Evolutionary conservation across 306 rosid species (phyloP), one percentile per base, ranked within the genome.

Genomic region (Rosa lucieae): DNA sequence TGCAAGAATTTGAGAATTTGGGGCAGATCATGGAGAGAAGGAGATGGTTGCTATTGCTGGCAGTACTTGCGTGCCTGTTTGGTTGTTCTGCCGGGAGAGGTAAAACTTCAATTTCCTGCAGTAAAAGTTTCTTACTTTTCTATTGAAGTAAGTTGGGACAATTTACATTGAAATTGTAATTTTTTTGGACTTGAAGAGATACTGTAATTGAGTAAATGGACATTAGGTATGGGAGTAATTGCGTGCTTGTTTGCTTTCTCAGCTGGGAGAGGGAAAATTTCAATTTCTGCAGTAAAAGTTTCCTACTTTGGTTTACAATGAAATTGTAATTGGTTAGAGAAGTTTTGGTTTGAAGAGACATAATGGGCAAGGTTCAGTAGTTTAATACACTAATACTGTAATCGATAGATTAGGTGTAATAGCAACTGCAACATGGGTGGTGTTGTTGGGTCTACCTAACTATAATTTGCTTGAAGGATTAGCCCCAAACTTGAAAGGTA

Each of bases 51-150:
- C 5, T 65, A 71, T 44, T 88, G 29, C 48, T 87, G 78, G 85
- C 80, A 49, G 68, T 80, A 49, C 75, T 77, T 74, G 67, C 85
- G 6, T 88, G 88, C 47, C 40, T 88, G 42, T 15, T 88, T 74
- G 73, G 76, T 40, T 83, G 69, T 68, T 87, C 94, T 5, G 74
- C 84, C 55, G 87, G 84, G 61, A 87, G 97, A 89, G 97, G 98
- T 93, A 79, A 79, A 63, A 15, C 12, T 48, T 70, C 26, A 70
- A 46, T 20, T 76, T 73, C 20, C 20, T 58, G 72, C 74, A 17
- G 59, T 52, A 32, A 44, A 18, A 66, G 29, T 77, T 77, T 65
- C 8, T 61, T 26, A 20, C 73, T 81, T 42, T 71, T 55, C 43
- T 2, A 8, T 46, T 59, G 6, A n/a, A 46, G 29, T 14, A 14